Evolutionary conservation across 116 monocot species (phyloP), one percentile per base, ranked within the genome.

Genomic region (Dioscorea cayenensis): DNA sequence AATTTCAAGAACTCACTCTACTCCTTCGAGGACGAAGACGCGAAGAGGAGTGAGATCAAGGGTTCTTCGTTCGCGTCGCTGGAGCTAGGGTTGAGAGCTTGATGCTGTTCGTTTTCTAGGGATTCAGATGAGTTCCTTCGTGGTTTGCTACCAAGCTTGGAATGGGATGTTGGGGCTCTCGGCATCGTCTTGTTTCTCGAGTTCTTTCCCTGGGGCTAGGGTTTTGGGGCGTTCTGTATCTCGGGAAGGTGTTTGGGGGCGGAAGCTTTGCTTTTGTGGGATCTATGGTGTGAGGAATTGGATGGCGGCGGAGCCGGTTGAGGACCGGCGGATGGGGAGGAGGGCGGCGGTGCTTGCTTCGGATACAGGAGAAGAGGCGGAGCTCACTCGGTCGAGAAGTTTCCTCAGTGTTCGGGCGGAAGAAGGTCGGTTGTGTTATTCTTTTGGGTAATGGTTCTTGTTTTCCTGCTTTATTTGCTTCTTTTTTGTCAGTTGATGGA

Each of bases 291-390:
- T 64, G 72, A 75, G 23, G 76, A 59, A 51, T 32, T 78, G 60
- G 72, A 75, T 35, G 61, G 58, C 32, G 73, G 79, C 69, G 70
- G 78, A 76, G 29, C 65, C 28, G 70, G 66, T 23, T 58, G 28
- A 23, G 49, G 55, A 63, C 66, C 6, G 20, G 20, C 16, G 51
- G 23, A 59, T 29, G 69, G 65, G 36, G 55, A 70, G 70, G 55
- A 78, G 66, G 28, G 43, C 62, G 28, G 85, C 67, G 51, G 80
- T 85, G 14, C 77, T 84, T 19, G 80, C 78, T 11, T 79, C 84
- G 55, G 72, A 70, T 61, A 71, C 14, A 67, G 88, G 76, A 29
- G 85, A 76, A 5, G 82, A 67, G 60, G 73, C 29, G 66, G 81
- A 65, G 27, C 20, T 25, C 17, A 18, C 11, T 19, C 20, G 55